These are phyloP conservation scores for Mangifera indica DNA, from an alignment of 345 rosid species.

Conservation along the genomic window DNA sequence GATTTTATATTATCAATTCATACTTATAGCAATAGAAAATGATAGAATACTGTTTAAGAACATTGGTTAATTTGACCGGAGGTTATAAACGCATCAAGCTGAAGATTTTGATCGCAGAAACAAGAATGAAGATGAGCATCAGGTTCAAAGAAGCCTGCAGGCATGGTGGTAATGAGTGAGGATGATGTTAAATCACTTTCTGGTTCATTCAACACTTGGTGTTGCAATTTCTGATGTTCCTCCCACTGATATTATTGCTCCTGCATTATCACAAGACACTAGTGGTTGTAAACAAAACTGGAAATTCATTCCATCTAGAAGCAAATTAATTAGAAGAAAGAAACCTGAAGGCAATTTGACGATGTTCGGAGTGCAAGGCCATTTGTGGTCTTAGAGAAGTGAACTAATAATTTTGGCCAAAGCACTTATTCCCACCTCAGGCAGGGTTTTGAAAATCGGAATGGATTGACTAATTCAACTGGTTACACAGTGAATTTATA, in stretches of 20 bases:
- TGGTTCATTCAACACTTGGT: neutral
- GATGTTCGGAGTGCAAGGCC: slow-evolving; percentile 4
- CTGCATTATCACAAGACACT: neutral
- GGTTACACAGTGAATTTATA: no score
- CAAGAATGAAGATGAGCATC: neutral
- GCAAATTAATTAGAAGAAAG: neutral
- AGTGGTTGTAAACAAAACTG: neutral
- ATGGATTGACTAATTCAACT: no score
- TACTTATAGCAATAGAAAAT: no score
- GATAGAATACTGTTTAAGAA: neutral
- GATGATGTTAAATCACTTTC: slow-evolving; percentile 12
- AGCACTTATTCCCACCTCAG: no score
- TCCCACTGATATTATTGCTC: neutral
- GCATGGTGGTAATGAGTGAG: neutral
- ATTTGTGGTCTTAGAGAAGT: neutral
- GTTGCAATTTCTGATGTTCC: no score
- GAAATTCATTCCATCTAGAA: neutral
- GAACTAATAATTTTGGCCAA: no score
- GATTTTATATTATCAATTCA: neutral
- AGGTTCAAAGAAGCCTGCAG: neutral
- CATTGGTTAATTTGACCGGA: slow-evolving; percentile 4
- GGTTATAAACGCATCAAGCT: slow-evolving; percentile 5
- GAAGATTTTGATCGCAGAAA: slow-evolving; percentile 3
- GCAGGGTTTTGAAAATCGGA: no score
- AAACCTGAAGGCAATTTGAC: slow-evolving; percentile 1